Conservation (phyloP, 495 filamentous ascomycete species). For the Hypoxylon subgilvum region DNA sequence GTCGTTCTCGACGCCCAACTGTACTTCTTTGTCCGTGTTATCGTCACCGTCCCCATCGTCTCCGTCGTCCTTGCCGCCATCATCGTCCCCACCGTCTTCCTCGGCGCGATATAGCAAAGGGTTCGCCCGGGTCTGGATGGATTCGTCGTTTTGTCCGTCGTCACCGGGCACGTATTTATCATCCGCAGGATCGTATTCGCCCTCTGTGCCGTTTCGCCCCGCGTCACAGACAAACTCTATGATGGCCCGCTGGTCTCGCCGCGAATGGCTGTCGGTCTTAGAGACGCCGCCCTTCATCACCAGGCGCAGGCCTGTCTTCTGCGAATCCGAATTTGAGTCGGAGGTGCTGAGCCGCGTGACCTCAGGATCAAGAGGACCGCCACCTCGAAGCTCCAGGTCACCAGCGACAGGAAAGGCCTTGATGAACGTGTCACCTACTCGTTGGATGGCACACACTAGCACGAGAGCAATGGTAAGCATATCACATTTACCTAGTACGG, state of each 20-base stretch:
- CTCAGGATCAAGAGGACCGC: slow-evolving; percentile 63
- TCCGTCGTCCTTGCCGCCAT: slow-evolving; percentile 38
- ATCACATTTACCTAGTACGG: not conserved
- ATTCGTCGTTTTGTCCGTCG: no score
- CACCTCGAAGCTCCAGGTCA: slow-evolving; percentile 60
- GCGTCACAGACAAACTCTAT: slow-evolving; percentile 85
- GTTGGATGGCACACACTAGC: slow-evolving; percentile 80
- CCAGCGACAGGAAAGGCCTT: slow-evolving; percentile 76
- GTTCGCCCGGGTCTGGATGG: slow-evolving; percentile 1
- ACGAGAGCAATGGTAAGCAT: slow-evolving; percentile 2
- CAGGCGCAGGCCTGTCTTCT: slow-evolving; percentile 71
- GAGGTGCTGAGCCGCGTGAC: slow-evolving; percentile 66
- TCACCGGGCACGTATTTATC: slow-evolving; percentile 44
- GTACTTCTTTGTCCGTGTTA: slow-evolving; percentile 51
- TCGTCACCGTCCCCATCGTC: slow-evolving; percentile 44
- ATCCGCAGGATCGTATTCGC: slow-evolving; percentile 57
- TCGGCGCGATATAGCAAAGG: slow-evolving; percentile 32
- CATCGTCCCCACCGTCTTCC: slow-evolving; percentile 35
- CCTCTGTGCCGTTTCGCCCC: slow-evolving; percentile 72
- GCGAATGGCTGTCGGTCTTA: slow-evolving; percentile 45
- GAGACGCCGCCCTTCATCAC: slow-evolving; percentile 73
- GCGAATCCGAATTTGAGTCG: slow-evolving; percentile 61
- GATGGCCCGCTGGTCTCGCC: slow-evolving; percentile 68
- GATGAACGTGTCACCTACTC: slow-evolving; percentile 49
- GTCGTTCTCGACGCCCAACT: slow-evolving; percentile 50